phyloP scores from a whole-genome alignment of 495 filamentous ascomycete genomes.

The Hyaloscypha variabilis region DNA sequence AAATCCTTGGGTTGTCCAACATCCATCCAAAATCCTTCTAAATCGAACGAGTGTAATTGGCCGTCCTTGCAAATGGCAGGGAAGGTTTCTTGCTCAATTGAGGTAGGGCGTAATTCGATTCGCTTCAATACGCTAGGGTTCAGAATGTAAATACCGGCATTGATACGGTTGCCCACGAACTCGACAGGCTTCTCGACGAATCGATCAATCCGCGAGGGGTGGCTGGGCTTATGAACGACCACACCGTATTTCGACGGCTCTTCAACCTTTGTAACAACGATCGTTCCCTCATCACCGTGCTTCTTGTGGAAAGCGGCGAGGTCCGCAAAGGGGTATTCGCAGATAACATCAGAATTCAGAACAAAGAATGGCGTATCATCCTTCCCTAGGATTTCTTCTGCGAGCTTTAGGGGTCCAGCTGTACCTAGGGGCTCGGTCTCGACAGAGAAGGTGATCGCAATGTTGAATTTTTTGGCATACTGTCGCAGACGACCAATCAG shows the following conservation, averaged over 20 bases:
- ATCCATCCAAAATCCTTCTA: constrained; percentile 99
- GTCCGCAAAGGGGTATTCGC: constrained; percentile 93
- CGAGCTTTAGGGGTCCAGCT: constrained; percentile 93
- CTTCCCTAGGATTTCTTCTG: constrained; percentile 90
- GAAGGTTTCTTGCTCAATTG: constrained; percentile 99
- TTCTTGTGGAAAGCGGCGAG: constrained; percentile 87
- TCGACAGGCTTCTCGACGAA: constrained; percentile 99
- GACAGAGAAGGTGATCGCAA: constrained; percentile 95
- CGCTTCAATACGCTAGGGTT: constrained; percentile 88
- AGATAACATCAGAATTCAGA: constrained; percentile 98
- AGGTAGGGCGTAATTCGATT: constrained; percentile 96
- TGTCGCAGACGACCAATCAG: constrained; percentile 38
- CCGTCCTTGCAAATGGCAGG: constrained; percentile 90
- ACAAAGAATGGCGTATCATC: constrained; percentile 97
- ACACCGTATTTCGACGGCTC: constrained; percentile 99
- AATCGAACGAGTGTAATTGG: constrained; percentile 94
- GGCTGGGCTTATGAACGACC: constrained; percentile 94
- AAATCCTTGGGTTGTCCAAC: constrained; percentile 99
- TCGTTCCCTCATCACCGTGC: constrained; percentile 96
- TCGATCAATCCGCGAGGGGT: constrained; percentile 91
- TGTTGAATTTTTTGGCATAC: constrained; percentile 90
- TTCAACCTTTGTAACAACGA: constrained; percentile 99
- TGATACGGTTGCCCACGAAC: constrained; percentile 99
- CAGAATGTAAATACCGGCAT: constrained; percentile 98
- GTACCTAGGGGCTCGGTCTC: constrained; percentile 95